Evolutionary conservation across 441 rosid species (phyloP).

Genomic region (Gossypium schwendimanii): DNA sequence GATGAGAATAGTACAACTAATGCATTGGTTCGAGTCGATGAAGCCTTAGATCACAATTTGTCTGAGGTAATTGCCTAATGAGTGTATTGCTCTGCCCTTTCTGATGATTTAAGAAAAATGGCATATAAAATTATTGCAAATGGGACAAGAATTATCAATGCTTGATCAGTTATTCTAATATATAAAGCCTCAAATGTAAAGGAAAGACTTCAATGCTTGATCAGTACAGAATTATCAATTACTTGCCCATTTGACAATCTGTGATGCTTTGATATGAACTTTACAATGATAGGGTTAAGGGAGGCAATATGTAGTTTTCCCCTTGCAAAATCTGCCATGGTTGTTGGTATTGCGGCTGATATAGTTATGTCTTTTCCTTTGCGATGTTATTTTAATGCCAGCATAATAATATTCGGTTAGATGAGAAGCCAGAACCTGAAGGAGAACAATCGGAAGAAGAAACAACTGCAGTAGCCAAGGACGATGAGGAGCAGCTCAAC

Average conservation of each 20-base stretch:
- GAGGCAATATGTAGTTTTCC: neutral
- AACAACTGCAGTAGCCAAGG: neutral
- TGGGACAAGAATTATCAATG: neutral
- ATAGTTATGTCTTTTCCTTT: neutral
- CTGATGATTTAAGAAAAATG: neutral
- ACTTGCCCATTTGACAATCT: neutral
- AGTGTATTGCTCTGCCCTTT: constrained; percentile 25
- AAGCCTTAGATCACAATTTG: constrained; percentile 23
- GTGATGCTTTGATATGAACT: neutral
- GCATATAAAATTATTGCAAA: neutral
- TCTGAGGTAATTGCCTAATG: constrained; percentile 70
- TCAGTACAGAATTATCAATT: neutral
- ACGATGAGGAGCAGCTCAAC: constrained; percentile 16
- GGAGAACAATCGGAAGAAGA: constrained; percentile 11
- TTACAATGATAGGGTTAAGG: neutral
- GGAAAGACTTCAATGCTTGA: neutral
- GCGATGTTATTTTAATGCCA: constrained; percentile 10
- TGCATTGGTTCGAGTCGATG: constrained; percentile 25
- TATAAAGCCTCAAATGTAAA: neutral
- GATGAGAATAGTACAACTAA: constrained; percentile 13
- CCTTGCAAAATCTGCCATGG: neutral
- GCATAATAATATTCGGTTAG: constrained; percentile 30
- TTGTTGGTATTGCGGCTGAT: constrained; percentile 4
- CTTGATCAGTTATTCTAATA: neutral
- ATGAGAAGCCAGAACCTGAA: constrained; percentile 32